These are phyloP conservation scores for Suillus clintonianus DNA, from an alignment of 768 basidiomycete species.

Conservation along the genomic window DNA sequence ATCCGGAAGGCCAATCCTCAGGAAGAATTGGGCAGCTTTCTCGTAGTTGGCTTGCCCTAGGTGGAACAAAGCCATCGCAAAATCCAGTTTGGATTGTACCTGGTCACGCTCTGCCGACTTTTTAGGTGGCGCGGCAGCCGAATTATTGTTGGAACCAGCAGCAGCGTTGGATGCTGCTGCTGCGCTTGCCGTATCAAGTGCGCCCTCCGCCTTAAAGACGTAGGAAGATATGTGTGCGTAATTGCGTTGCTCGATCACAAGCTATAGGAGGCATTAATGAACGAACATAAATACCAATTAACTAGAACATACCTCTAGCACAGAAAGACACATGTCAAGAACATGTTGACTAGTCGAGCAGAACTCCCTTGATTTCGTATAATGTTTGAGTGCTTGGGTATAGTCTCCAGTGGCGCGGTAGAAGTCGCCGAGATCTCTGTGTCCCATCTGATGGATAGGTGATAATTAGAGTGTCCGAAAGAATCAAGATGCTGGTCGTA, in stretches of 20 bases:
- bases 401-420: slow-evolving; percentile 76
- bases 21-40: slow-evolving; percentile 74
- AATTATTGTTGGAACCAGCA: slow-evolving; percentile 16
- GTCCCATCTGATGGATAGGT: slow-evolving; percentile 66
- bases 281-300: not conserved
- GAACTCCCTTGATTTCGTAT: slow-evolving; percentile 91
- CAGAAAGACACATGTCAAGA: slow-evolving; percentile 88
- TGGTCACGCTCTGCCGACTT: slow-evolving; percentile 61
- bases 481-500: slow-evolving; percentile 34
- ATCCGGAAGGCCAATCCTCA: slow-evolving; percentile 64
- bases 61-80: slow-evolving; percentile 77
- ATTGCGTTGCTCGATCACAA: slow-evolving; percentile 83
- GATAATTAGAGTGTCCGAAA: not conserved
- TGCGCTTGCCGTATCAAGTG: slow-evolving; percentile 63
- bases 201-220: slow-evolving; percentile 93
- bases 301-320: slow-evolving; percentile 62
- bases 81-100: slow-evolving; percentile 76
- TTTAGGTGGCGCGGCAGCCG: slow-evolving; percentile 32
- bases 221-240: slow-evolving; percentile 90
- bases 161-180: slow-evolving; percentile 37
- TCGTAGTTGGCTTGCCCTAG: slow-evolving; percentile 75
- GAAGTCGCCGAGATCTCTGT: slow-evolving; percentile 85
- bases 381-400: slow-evolving; percentile 71
- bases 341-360: slow-evolving; percentile 90
- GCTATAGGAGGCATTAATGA: slow-evolving; percentile 40